Evolutionary conservation across 257 asterid species (phyloP), one percentile per base, ranked within the genome.

Genomic region (Fraxinus anomala): DNA sequence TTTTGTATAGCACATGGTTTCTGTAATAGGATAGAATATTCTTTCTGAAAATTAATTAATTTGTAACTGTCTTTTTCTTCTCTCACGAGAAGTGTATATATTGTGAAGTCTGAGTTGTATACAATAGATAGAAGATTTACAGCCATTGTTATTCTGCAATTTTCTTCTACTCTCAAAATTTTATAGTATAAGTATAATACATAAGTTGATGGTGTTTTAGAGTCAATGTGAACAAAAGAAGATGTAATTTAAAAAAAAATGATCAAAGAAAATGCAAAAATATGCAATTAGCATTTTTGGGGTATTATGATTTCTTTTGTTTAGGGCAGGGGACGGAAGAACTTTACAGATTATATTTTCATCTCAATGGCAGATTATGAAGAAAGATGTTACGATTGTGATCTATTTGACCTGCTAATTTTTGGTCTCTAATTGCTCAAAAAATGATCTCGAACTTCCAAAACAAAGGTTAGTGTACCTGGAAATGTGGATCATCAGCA

Each of bases 401-500:
- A 54, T 54, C 5, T 61, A 61, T 61, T 16, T 2, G 30, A 61
- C 33, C 33, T 10, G 68, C 33, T 61, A 61, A 10, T 24, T 31
- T 61, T 61, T 61, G 33, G 68, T 61, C 7, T 61, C 68, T 61
- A 23, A 61, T 23, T 23, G 68, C 33, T 23, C 1, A 31, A 21
- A 23, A 21, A 70, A 66, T 23, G 28, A 59, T 33, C 42, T 70
- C 26, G 75, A 37, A 74, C 71, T 28, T 65, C 51, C 68, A 75
- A 56, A 73, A 77, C 47, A 5, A 73, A 81, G 54, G 34, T 31
- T 3, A 56, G 61, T 59, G 56, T 80, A 93, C 99, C 99, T 96
- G 99, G 87, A 96, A 96, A 88, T 96, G 98, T 39, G 98, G 99
- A 89, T 96, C 98, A 82, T 96, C 99, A 77, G 92, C 91, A 83